phyloP scores from a whole-genome alignment of 495 filamentous ascomycete species.

The Astrothelium subdiscretum region DNA sequence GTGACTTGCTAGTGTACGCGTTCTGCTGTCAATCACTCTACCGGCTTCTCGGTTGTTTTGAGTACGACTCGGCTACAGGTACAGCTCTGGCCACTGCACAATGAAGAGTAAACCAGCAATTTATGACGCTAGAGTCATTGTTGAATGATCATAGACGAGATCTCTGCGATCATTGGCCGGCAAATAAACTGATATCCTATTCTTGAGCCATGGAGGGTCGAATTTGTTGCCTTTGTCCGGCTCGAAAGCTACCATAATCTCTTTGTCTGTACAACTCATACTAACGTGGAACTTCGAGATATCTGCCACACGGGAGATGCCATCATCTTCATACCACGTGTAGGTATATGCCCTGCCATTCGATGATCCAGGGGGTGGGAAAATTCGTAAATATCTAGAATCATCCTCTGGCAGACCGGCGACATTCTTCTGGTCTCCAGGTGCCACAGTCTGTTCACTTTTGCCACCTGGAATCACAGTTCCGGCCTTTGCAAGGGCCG shows the following conservation, averaged over 20 bases:
- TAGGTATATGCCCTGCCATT: constrained; percentile 29
- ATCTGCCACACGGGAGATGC: constrained; percentile 36
- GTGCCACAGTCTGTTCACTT: constrained; percentile 41
- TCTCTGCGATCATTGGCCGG: not conserved
- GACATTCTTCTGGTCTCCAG: constrained; percentile 43
- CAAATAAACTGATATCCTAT: not conserved
- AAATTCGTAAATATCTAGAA: constrained; percentile 51
- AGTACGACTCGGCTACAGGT: too few relatives aligned
- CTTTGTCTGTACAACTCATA: not conserved
- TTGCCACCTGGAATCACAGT: constrained; percentile 48
- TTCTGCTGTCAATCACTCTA: too few relatives aligned
- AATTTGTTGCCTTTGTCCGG: not conserved
- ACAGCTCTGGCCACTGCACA: too few relatives aligned
- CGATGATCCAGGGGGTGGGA: constrained; percentile 36
- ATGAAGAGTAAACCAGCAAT: too few relatives aligned
- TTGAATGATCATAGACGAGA: not conserved
- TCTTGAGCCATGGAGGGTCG: not conserved
- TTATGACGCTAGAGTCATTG: too few relatives aligned
- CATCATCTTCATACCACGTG: constrained; percentile 56
- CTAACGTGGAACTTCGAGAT: constrained; percentile 21
- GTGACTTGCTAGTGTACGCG: too few relatives aligned
- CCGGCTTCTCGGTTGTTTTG: too few relatives aligned
- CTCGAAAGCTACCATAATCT: not conserved
- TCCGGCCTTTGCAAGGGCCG: constrained; percentile 50
- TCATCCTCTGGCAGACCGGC: constrained; percentile 48